A percentile compares a stretch with the other conserved stretches of the same genome.
These are phyloP conservation scores for Hordeum vulgare DNA, from an alignment of 176 grass and related monocot genomes.

Conservation along the genomic window MorexV3_pseudomolecules_assembly NC_058518.1:71537517-71538016, in stretches of 20 bases:
- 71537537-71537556: slow-evolving; percentile 5
- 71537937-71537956: not conserved
- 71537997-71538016: not conserved
- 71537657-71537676: slow-evolving; percentile 13
- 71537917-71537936: not conserved
- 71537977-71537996: not conserved
- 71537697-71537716: not conserved
- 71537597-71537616: slow-evolving; percentile 35
- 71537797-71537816: too few relatives aligned
- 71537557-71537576: slow-evolving; percentile 29
- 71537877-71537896: not conserved
- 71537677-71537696: slow-evolving; percentile 28
- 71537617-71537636: slow-evolving; percentile 32
- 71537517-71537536: slow-evolving; percentile 1
- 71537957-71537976: not conserved
- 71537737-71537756: not conserved
- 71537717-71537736: not conserved
- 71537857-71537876: not conserved
- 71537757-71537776: not conserved
- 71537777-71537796: too few relatives aligned
- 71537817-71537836: too few relatives aligned
- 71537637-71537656: slow-evolving; percentile 9
- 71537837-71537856: too few relatives aligned
- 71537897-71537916: not conserved
- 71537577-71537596: slow-evolving; percentile 34